These are phyloP conservation scores for Oryza nivara DNA, from an alignment of 176 grass and related monocot species.

Conservation along the genomic window DNA sequence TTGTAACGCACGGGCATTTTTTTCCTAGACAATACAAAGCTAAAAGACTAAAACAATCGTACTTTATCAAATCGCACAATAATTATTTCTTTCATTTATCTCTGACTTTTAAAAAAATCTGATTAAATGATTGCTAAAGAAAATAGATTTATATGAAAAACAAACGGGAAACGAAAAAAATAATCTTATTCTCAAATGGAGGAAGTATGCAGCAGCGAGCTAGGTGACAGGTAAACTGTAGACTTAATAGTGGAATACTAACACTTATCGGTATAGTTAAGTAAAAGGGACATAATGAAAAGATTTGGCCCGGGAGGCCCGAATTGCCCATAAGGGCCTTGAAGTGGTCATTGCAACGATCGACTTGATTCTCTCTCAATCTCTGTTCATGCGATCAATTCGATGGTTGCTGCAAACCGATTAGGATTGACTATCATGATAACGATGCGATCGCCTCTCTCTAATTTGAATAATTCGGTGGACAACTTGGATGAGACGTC, in stretches of 20 bases:
- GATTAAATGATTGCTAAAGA: too few relatives aligned
- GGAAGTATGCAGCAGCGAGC: not conserved
- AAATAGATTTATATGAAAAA: too few relatives aligned
- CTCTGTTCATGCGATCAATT: not conserved
- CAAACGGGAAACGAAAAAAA: too few relatives aligned
- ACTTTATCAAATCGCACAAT: too few relatives aligned
- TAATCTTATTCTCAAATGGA: too few relatives aligned
- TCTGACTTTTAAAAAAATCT: too few relatives aligned
- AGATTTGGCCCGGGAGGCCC: not conserved
- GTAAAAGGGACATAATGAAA: not conserved
- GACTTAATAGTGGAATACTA: not conserved
- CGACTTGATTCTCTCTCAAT: not conserved
- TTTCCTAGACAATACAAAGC: too few relatives aligned
- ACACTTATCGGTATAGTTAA: not conserved
- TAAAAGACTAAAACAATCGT: too few relatives aligned
- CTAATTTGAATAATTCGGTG: not conserved
- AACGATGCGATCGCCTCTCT: not conserved
- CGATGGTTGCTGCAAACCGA: not conserved
- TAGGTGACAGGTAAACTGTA: not conserved
- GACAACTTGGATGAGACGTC: constrained; percentile 19
- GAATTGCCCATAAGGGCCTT: not conserved
- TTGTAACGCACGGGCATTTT: too few relatives aligned
- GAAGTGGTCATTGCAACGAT: not conserved
- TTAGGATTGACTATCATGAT: not conserved
- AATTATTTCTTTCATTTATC: too few relatives aligned